Conservation (phyloP, 129 eudicot genomes). For the Pittosporum tobira region DNA sequence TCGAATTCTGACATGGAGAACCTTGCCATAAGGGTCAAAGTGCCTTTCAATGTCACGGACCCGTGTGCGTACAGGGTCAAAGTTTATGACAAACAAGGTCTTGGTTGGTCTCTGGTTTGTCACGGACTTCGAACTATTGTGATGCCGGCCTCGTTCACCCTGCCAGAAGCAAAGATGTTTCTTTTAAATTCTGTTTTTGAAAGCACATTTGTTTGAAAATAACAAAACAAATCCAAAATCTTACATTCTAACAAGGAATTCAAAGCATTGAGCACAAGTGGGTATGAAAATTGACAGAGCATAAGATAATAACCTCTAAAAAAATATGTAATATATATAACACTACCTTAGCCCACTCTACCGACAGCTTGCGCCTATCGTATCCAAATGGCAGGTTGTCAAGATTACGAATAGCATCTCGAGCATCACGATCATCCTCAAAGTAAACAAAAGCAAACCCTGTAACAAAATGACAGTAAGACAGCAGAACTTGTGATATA, state of each 20-base stretch:
- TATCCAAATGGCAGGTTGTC: constrained; percentile 84
- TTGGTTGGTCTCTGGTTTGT: constrained; percentile 84
- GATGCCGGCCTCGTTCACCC: constrained; percentile 83
- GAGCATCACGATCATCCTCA: constrained; percentile 95
- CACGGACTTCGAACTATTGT: constrained; percentile 56
- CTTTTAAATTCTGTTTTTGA: too few species aligned
- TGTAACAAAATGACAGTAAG: constrained; percentile 23
- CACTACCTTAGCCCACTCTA: constrained; percentile 94
- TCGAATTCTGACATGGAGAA: constrained; percentile 79
- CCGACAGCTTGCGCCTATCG: constrained; percentile 69
- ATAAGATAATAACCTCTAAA: background rate
- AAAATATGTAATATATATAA: background rate
- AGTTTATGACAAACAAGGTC: constrained; percentile 87
- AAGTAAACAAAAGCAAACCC: constrained; percentile 94
- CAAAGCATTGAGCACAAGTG: too few species aligned
- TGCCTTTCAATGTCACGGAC: constrained; percentile 70
- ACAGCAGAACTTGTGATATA: background rate
- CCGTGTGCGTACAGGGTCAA: constrained; percentile 63
- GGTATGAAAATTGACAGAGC: background rate
- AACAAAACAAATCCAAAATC: too few species aligned
- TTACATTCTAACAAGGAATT: too few species aligned
- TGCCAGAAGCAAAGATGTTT: constrained; percentile 23
- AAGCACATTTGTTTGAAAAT: too few species aligned
- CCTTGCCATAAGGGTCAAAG: constrained; percentile 79
- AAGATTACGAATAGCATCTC: constrained; percentile 77